Conservation (phyloP, 2,329 filamentous ascomycete genomes). For the Colletotrichum cordylinicola region DNA sequence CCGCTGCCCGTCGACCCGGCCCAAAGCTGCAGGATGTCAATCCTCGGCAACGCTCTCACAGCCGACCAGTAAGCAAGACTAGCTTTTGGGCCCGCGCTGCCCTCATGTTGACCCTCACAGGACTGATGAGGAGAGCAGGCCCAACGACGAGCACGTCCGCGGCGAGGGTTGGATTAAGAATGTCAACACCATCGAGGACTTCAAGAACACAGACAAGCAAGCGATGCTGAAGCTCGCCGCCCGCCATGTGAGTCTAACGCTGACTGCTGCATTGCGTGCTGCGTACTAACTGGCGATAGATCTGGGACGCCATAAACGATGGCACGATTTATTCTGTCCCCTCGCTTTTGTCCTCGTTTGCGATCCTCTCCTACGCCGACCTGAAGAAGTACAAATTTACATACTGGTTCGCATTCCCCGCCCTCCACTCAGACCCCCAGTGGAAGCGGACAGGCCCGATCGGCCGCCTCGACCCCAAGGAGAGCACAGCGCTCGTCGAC, state of each 20-base stretch:
- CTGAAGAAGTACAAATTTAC: conserved; percentile 97
- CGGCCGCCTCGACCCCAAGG: conserved; percentile 64
- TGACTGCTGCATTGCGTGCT: background rate
- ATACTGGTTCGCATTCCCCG: conserved; percentile 98
- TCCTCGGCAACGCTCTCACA: conserved; percentile 85
- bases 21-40: conserved; percentile 86
- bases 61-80: conserved; percentile 77
- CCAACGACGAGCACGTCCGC: conserved; percentile 74
- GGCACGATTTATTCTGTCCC: conserved; percentile 95
- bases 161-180: conserved; percentile 96
- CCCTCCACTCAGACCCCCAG: conserved; percentile 83
- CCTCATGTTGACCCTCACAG: conserved; percentile 25
- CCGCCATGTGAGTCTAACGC: conserved; percentile 66
- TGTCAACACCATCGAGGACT: conserved; percentile 94
- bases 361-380: conserved; percentile 90
- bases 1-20: conserved; percentile 76
- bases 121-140: conserved; percentile 51
- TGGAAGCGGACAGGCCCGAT: conserved; percentile 72
- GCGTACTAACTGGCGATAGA: conserved; percentile 51
- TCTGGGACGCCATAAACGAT: conserved; percentile 97
- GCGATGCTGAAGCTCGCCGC: conserved; percentile 81
- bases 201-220: conserved; percentile 81
- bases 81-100: background rate
- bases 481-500: conserved; percentile 82
- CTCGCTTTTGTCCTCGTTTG: conserved; percentile 87